Evolutionary conservation across 2,329 filamentous ascomycete species (phyloP).

Genomic region (Cadophora sp.): DNA sequence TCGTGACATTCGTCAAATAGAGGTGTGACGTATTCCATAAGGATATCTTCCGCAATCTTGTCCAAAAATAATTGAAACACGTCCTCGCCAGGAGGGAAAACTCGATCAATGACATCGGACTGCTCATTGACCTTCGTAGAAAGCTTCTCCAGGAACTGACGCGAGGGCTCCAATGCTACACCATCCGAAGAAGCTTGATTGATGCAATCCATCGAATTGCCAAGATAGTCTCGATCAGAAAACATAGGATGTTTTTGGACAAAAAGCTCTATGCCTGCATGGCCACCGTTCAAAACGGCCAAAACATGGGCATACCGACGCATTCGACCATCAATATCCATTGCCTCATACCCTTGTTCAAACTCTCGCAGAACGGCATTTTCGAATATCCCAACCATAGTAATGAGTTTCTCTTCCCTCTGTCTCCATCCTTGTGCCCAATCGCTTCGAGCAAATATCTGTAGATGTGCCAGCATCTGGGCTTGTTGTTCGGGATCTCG

Average conservation of each 20-base stretch:
- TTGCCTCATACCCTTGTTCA: constrained; percentile 86
- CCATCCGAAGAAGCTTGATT: constrained; percentile 69
- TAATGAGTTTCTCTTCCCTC: constrained; percentile 74
- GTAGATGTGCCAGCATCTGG: constrained; percentile 83
- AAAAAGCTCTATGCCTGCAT: constrained; percentile 81
- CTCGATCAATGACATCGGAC: constrained; percentile 76
- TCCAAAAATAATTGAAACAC: constrained; percentile 83
- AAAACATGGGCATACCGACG: constrained; percentile 87
- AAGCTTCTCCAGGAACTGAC: constrained; percentile 79
- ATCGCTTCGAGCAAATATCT: constrained; percentile 81
- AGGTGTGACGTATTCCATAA: constrained; percentile 85
- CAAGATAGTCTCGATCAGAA: constrained; percentile 71
- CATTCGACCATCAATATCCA: constrained; percentile 90
- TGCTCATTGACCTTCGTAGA: constrained; percentile 83
- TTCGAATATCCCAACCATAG: constrained; percentile 85
- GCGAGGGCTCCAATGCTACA: constrained; percentile 80
- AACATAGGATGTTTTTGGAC: constrained; percentile 89
- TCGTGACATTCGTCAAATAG: constrained; percentile 89
- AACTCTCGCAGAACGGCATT: constrained; percentile 91
- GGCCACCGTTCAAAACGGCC: constrained; percentile 80
- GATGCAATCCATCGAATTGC: constrained; percentile 82
- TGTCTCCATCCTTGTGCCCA: constrained; percentile 75
- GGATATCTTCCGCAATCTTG: constrained; percentile 79
- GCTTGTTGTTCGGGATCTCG: constrained; percentile 90
- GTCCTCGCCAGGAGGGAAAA: constrained; percentile 74